Conservation (phyloP, 208 protist genomes). For the Wallacemonas rigidus region DNA sequence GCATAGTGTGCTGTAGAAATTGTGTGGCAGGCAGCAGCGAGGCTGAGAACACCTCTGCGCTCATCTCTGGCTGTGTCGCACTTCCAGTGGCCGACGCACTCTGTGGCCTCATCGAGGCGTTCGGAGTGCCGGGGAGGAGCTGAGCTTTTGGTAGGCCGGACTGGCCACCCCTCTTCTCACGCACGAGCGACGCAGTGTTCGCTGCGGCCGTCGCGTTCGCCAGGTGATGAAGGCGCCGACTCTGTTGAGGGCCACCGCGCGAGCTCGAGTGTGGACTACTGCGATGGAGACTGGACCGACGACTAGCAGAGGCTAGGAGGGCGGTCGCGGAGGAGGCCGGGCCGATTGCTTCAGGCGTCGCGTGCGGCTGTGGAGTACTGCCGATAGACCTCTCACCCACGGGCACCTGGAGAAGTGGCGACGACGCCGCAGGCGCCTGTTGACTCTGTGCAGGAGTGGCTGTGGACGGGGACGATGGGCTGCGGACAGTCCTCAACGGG, state of each 20-base stretch:
- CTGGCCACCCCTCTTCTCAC: too few species aligned
- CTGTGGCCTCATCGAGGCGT: too few species aligned
- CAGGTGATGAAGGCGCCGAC: too few species aligned
- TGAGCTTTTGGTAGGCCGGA: too few species aligned
- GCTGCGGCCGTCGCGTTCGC: too few species aligned
- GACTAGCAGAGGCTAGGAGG: background rate
- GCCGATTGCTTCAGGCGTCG: background rate
- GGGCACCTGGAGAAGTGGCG: too few species aligned
- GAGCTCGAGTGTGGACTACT: background rate
- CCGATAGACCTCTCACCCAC: background rate
- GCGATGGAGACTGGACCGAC: background rate
- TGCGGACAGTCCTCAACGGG: background rate
- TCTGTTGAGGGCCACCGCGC: background rate
- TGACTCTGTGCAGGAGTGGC: too few species aligned
- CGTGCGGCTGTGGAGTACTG: background rate
- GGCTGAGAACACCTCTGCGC: conserved; percentile 6
- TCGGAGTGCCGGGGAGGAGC: too few species aligned
- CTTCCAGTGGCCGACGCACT: background rate
- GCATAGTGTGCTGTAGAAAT: conserved; percentile 9
- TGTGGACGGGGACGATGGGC: background rate
- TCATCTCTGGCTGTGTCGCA: background rate
- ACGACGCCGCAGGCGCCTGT: too few species aligned
- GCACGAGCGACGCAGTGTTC: too few species aligned
- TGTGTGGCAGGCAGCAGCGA: conserved; percentile 11
- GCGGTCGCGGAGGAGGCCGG: background rate